A percentile compares a stretch with the other conserved stretches of the same genome.
Evolutionary conservation across 495 filamentous ascomycete species (phyloP).

Genomic region (Podospora anserina): DNA sequence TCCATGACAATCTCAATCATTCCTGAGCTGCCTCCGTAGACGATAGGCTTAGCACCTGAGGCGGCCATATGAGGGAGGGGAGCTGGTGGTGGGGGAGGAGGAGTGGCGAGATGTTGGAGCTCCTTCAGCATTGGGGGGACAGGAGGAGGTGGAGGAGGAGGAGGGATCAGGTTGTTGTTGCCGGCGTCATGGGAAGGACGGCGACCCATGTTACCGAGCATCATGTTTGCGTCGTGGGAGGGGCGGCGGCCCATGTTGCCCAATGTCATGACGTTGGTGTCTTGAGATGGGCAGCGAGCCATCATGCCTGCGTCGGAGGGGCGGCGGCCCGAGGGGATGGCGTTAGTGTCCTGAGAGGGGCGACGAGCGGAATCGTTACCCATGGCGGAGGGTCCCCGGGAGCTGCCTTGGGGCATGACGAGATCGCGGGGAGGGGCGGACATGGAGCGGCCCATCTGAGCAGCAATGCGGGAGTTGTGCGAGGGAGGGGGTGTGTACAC

Average conservation of each 20-base stretch:
- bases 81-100: slow-evolving; percentile 66
- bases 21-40: slow-evolving; percentile 52
- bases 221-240: slow-evolving; percentile 52
- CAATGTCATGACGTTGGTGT: slow-evolving; percentile 1
- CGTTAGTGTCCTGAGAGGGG: slow-evolving; percentile 7
- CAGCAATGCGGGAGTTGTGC: slow-evolving; percentile 18
- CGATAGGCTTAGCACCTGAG: slow-evolving; percentile 27
- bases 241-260: slow-evolving; percentile 29
- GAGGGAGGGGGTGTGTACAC: slow-evolving; percentile 59
- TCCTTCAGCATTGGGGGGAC: slow-evolving; percentile 67
- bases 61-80: slow-evolving; percentile 40
- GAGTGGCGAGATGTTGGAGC: slow-evolving; percentile 74
- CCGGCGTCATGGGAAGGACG: slow-evolving; percentile 33
- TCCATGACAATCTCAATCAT: slow-evolving; percentile 74
- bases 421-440: slow-evolving; percentile 67
- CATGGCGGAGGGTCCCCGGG: slow-evolving; percentile 32
- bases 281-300: slow-evolving; percentile 5
- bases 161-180: slow-evolving; percentile 32
- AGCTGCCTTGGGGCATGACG: slow-evolving; percentile 31
- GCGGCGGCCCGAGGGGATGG: slow-evolving; percentile 30
- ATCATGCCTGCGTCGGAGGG: slow-evolving; percentile 26
- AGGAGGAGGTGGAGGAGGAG: slow-evolving; percentile 50
- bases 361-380: slow-evolving; percentile 43
- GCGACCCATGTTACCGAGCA: slow-evolving; percentile 14
- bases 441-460: slow-evolving; percentile 61